Evolutionary conservation across 192 early-diverging fungal species (phyloP).

Genomic region (Chytriomyces confervae): DNA sequence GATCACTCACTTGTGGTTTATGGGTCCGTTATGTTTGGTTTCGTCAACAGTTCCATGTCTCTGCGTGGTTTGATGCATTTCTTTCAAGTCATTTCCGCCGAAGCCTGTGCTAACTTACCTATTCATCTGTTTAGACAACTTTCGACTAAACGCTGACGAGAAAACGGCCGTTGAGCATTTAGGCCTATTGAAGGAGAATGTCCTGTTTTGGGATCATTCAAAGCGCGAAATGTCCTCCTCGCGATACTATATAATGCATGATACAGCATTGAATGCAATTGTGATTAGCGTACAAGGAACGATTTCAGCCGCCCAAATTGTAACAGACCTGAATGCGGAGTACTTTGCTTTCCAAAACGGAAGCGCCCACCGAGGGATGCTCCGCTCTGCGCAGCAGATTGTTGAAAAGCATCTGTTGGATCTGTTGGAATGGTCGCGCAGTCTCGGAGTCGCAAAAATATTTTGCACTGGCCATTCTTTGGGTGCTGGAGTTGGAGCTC

Average conservation of each 20-base stretch:
- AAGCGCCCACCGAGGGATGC: conserved; percentile 44
- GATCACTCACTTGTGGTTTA: conserved; percentile 30
- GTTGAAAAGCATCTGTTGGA: conserved; percentile 42
- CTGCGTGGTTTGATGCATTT: neutral
- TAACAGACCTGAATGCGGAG: conserved; percentile 51
- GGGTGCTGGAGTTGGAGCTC: conserved; percentile 46
- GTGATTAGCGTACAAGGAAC: conserved; percentile 52
- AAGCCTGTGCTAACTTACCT: neutral
- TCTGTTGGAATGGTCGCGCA: conserved; percentile 46
- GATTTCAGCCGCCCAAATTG: conserved; percentile 28
- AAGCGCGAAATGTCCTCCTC: conserved; percentile 46
- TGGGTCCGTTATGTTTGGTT: conserved; percentile 26
- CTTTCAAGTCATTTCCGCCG: neutral
- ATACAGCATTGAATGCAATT: conserved; percentile 45
- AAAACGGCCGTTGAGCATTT: conserved; percentile 50
- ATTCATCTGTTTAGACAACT: conserved; percentile 2
- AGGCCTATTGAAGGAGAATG: conserved; percentile 38
- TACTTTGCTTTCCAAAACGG: conserved; percentile 51
- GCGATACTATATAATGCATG: conserved; percentile 47
- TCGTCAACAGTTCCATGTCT: conserved; percentile 26
- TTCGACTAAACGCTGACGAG: conserved; percentile 43
- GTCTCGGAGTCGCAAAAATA: conserved; percentile 34
- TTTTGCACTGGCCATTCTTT: conserved; percentile 53
- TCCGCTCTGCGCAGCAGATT: conserved; percentile 49
- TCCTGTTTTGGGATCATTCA: conserved; percentile 52